phyloP scores from a whole-genome alignment of 495 filamentous ascomycete genomes.

The Cenococcum geophilum region DNA sequence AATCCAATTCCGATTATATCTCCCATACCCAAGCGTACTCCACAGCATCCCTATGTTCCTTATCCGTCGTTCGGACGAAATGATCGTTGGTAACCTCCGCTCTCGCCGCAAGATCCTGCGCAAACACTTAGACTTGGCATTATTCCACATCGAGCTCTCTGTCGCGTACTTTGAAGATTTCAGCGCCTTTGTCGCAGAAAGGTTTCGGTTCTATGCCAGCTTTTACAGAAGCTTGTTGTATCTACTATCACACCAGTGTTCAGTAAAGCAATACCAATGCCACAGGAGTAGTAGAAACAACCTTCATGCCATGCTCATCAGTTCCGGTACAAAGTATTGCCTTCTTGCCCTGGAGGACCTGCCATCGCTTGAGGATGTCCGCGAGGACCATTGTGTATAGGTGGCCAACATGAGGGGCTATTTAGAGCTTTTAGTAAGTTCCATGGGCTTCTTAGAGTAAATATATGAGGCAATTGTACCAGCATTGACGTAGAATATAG shows the following conservation, averaged over 20 bases:
- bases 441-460: neutral
- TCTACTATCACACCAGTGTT: conserved; percentile 39
- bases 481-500: conserved; percentile 99
- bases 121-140: conserved; percentile 9
- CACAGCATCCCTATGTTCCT: conserved; percentile 75
- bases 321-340: conserved; percentile 83
- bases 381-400: conserved; percentile 87
- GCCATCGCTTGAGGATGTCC: conserved; percentile 91
- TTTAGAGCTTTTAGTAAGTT: neutral
- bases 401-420: conserved; percentile 91
- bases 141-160: no score
- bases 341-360: conserved; percentile 61
- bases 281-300: conserved; percentile 20
- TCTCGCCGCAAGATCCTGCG: conserved; percentile 57
- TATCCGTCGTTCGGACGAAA: conserved; percentile 88
- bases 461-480: conserved; percentile 46
- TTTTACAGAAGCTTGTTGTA: conserved; percentile 74
- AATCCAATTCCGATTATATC: neutral
- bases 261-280: neutral
- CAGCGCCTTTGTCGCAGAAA: conserved; percentile 60
- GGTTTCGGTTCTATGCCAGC: conserved; percentile 56
- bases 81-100: conserved; percentile 66
- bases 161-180: conserved; percentile 49
- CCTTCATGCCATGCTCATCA: conserved; percentile 97
- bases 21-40: conserved; percentile 76